Base-by-base conservation (phyloP, 1,139 yeast species). In the Candida tropicalis region DNA sequence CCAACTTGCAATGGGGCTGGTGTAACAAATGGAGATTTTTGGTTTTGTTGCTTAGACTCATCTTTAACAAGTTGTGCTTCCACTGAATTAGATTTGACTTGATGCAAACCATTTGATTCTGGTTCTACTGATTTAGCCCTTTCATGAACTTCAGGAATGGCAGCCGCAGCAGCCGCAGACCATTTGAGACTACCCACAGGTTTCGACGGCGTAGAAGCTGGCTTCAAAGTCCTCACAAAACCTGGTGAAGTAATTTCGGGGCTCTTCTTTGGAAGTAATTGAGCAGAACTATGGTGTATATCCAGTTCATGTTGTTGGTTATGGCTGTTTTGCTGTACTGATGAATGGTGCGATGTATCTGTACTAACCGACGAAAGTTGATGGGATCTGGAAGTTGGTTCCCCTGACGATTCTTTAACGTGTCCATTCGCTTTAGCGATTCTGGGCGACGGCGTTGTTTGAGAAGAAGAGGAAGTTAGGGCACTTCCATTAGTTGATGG, bases 161-260 rank as follows among this genome's bases (percentile, higher is more conserved):
- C 54, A 8, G 44, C 60, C 5, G 83, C 82, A 2, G 85, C 87
- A 1, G 87, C 84, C 0, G 84, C 77, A 0, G 93, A 78, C 79
- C 91, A 84, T 53, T 83, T 82, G 50, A 83, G 66, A 45, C 79
- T 85, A 12, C 83, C 81, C 3, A 77, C 75, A 1, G 87, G 87
- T 49, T 79, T 79, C 9, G 80, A 68, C 9, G 89, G 89, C 5
- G 84, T 74, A 0, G 82, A 73, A 1, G 89, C 88, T 2, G 89
- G 89, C 59, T 81, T 82, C 44, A 83, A 65, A 1, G 81, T 78
- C 44, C 79, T 71, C 32, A 65, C 73, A 33, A 66, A 65, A 8
- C 60, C 70, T 4, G 68, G 66, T 34, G 65, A 61, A 0, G 63
- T 44, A 18, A 57, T 45, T 24, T 63, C 68, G 6, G 63, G 62